phyloP scores from a whole-genome alignment of 768 basidiomycete genomes.

The Tephrocybe sp. region DNA sequence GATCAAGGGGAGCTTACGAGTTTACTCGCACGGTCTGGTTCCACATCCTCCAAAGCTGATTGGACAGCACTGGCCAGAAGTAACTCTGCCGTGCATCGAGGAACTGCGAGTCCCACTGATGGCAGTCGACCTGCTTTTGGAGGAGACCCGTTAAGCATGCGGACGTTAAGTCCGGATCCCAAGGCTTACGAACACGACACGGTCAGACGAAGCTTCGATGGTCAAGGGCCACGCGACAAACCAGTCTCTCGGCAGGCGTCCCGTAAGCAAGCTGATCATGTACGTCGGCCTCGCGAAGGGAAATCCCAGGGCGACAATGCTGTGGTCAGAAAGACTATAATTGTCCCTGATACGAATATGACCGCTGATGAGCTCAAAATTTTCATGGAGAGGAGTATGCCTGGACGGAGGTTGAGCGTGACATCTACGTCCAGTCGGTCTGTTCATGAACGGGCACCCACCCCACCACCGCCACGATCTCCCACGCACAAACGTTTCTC shows the following conservation, averaged over 20 bases:
- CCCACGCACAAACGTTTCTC: conserved; percentile 60
- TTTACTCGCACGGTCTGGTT: conserved; percentile 67
- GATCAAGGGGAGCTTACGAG: conserved; percentile 71
- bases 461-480: conserved; percentile 76
- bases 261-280: conserved; percentile 31
- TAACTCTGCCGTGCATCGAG: conserved; percentile 34
- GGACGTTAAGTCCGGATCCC: conserved; percentile 17
- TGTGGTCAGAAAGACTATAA: conserved; percentile 75
- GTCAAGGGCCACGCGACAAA: conserved; percentile 22
- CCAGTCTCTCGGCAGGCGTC: conserved; percentile 34
- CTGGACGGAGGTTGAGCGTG: conserved; percentile 60
- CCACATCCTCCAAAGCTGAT: conserved; percentile 56
- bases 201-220: conserved; percentile 22
- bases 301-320: conserved; percentile 37
- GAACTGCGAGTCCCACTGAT: conserved; percentile 28
- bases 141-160: conserved; percentile 13
- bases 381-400: conserved; percentile 53
- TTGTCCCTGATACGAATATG: conserved; percentile 63
- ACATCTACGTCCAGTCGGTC: conserved; percentile 65
- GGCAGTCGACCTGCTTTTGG: conserved; percentile 10
- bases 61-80: conserved; percentile 42
- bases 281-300: conserved; percentile 39
- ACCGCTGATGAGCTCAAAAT: conserved; percentile 56
- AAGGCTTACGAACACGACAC: conserved; percentile 14
- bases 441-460: conserved; percentile 77